Conservation (phyloP, 768 basidiomycete species). For the Mycena floridula region DNA sequence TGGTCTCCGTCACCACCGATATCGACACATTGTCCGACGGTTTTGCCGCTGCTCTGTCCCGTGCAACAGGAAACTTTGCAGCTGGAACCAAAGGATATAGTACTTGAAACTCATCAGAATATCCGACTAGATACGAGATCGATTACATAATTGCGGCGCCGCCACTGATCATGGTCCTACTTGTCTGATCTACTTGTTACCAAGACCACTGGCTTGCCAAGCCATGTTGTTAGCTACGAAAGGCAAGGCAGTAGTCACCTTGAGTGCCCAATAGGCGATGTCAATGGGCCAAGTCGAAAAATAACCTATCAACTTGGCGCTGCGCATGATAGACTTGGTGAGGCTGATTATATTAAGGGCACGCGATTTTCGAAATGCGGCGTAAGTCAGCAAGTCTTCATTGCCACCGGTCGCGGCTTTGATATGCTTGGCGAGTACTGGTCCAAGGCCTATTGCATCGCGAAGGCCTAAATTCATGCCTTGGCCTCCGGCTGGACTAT, state of each 20-base stretch:
- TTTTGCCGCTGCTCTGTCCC: constrained; percentile 11
- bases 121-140: too few species aligned
- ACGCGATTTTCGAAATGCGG: background rate
- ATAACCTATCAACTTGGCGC: background rate
- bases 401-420: background rate
- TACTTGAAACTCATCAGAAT: too few species aligned
- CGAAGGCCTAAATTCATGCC: constrained; percentile 23
- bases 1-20: constrained; percentile 21
- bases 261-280: background rate
- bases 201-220: constrained; percentile 21
- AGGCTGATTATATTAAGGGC: constrained; percentile 4
- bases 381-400: constrained; percentile 1
- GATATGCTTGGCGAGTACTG: constrained; percentile 13
- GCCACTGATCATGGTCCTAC: too few species aligned
- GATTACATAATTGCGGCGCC: too few species aligned
- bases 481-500: constrained; percentile 14
- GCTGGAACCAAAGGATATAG: constrained; percentile 4
- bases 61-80: constrained; percentile 5
- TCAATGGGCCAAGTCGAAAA: background rate
- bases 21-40: constrained; percentile 16
- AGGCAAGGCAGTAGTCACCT: background rate
- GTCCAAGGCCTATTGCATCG: constrained; percentile 16
- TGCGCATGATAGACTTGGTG: constrained; percentile 6
- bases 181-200: constrained; percentile 15
- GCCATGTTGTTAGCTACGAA: constrained; percentile 11